Evolutionary conservation across 306 rosid species (phyloP), one percentile per base, ranked within the genome.

Genomic region (Trifolium pratense): DNA sequence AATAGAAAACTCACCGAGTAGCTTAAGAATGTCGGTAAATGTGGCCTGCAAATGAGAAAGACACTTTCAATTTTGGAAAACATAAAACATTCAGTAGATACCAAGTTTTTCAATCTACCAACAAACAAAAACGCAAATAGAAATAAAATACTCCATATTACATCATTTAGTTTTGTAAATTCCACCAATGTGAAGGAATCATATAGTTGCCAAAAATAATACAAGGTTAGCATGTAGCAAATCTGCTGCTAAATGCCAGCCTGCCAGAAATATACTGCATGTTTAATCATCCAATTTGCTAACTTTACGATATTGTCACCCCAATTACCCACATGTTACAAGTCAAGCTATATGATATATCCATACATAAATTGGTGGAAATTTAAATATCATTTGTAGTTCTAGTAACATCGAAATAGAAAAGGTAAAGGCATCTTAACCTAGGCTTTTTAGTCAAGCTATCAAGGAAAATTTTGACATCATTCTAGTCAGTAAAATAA

Each of bases 21-120:
- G 86, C 87, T 88, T 91, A 86, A 94, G 91, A 82, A 94, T 94
- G 86, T 94, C 98, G 0, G 97, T 94, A 84, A 94, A 94, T 65
- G 98, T 94, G 53, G 98, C 98, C 98, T 94, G 92, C 97, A 78
- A 74, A 43, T 84, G 18, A 42, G 63, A 66, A 34, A 66, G 36
- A 8, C 14, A 43, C 3, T 11, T 69, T 78, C 6, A 85, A 36
- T 53, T 72, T 53, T 29, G 52, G 55, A 15, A 7, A 17, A 63
- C 14, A 66, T 8, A 42, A 63, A 18, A 73, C 14, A 45, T 60
- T 56, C 26, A n/a, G 15, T 5, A 23, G 51, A 57, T 58, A 49
- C 43, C 9, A 23, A 68, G 58, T 45, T 57, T 65, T 49, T 14
- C 67, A 37, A 29, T 48, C 43, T 16, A 39, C n/a, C 51, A 64